Base-by-base conservation (phyloP, 208 protist genomes). In the Acanthamoeba sp. region DNA sequence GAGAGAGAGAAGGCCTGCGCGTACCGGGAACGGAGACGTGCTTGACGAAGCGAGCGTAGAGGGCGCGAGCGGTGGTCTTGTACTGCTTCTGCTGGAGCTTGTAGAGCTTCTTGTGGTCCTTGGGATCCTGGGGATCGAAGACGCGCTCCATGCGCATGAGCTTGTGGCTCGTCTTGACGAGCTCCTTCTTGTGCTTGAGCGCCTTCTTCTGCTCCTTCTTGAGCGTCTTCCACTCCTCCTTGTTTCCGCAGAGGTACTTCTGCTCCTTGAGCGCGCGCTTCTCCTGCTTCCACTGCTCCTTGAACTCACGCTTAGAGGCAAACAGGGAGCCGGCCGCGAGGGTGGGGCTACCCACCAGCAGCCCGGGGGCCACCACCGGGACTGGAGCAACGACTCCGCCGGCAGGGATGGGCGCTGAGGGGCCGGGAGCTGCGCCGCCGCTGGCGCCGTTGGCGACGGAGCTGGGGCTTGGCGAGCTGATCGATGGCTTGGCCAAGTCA, bases 1-100 rank as follows among this genome's bases (percentile, higher is more conserved):
- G 29, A 73, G 20, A 73, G 20, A 36, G 64, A 73, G 34, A 18
- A 32, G 34, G 22, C 29, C 29, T 18, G 59, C 20, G 20, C n/a
- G n/a, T 73, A 73, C 64, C 64, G 10, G 76, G 76, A 18, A 85
- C 29, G 40, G 76, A 57, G 24, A 85, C 76, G 76, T 85, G 76
- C 76, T 85, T 85, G 76, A 85, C 76, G 40, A 85, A 85, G 38
- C 76, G 76, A 32, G 76, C 76, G 16, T 57, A 57, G n/a, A 85
- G 76, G 14, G 64, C 64, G 29, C 64, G 64, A 38, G 64, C 64
- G n/a, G 64, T 73, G 64, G 64, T 73, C 64, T 73, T 73, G 34
- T 40, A 40, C 64, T 73, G 64, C 64, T 73, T 73, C 64, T 73
- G 64, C 64, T 73, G 64, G 34, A 73, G 64, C 64, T 73, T 73